Evolutionary conservation across 1,284 basidiomycete genomes (phyloP).

Genomic region (Chondrostereum purpureum): DNA sequence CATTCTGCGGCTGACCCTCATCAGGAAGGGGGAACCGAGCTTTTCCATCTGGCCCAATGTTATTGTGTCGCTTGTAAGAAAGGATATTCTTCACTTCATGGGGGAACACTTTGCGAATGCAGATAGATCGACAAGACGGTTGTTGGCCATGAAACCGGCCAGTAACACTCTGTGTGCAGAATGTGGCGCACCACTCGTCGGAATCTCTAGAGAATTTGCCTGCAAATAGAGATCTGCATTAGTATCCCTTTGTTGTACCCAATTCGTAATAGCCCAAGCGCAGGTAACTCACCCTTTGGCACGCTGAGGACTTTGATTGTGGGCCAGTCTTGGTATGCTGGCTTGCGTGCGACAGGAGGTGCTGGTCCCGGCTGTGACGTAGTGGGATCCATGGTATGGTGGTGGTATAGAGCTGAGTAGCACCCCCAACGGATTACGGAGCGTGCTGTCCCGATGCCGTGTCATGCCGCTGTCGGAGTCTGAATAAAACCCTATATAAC

Average conservation of each 20-base stretch:
- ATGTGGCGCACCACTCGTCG: conserved; percentile 72
- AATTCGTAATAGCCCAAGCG: neutral
- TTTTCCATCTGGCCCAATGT: conserved; percentile 32
- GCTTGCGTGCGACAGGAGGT: conserved; percentile 20
- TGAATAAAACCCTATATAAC: neutral
- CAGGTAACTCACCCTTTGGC: conserved; percentile 30
- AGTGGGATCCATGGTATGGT: conserved; percentile 11
- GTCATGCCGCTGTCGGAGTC: too few species aligned
- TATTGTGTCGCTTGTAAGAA: conserved; percentile 36
- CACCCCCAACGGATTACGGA: neutral
- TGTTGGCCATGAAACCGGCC: conserved; percentile 50
- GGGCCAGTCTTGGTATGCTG: conserved; percentile 37
- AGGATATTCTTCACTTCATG: conserved; percentile 62
- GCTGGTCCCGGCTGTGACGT: conserved; percentile 23
- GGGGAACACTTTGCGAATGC: conserved; percentile 64
- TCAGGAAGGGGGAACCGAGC: conserved; percentile 51
- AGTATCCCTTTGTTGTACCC: conserved; percentile 1
- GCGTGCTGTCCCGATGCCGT: neutral
- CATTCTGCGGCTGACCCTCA: conserved; percentile 51
- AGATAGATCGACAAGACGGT: conserved; percentile 61
- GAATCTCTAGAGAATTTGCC: conserved; percentile 49
- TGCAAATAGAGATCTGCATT: conserved; percentile 22
- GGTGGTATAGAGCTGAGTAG: conserved; percentile 1
- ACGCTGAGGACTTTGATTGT: conserved; percentile 45
- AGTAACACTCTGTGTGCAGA: conserved; percentile 57